Conservation (phyloP, 2,329 filamentous ascomycete genomes). For the Hypocrella siamensis region DNA sequence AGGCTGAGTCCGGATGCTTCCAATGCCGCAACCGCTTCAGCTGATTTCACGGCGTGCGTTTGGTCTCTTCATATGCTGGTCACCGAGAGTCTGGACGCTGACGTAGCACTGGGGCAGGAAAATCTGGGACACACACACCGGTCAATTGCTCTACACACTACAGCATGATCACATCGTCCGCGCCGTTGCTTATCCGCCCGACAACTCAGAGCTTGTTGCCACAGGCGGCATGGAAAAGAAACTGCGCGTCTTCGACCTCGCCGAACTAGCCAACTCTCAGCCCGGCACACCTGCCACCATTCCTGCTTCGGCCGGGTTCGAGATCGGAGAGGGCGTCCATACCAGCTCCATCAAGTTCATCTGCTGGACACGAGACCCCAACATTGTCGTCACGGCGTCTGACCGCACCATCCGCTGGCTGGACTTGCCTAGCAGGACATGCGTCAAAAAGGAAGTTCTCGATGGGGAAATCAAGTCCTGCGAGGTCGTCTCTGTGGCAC, state of each 20-base stretch:
- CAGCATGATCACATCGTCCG: conserved; percentile 93
- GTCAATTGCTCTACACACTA: conserved; percentile 73
- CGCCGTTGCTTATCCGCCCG: conserved; percentile 75
- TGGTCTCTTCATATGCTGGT: background rate
- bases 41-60: conserved; percentile 82
- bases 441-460: conserved; percentile 61
- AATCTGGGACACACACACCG: conserved; percentile 93
- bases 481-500: conserved; percentile 62
- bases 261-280: conserved; percentile 33
- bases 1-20: conserved; percentile 76
- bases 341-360: conserved; percentile 88
- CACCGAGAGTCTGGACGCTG: conserved; percentile 12
- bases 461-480: conserved; percentile 83
- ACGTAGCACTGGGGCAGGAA: conserved; percentile 46
- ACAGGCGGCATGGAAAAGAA: conserved; percentile 96
- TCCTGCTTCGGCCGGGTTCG: conserved; percentile 52
- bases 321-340: conserved; percentile 77
- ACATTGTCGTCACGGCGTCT: conserved; percentile 77
- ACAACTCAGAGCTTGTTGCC: conserved; percentile 69
- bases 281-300: conserved; percentile 28
- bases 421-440: conserved; percentile 62
- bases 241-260: conserved; percentile 81
- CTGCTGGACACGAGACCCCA: conserved; percentile 81
- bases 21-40: conserved; percentile 82
- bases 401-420: conserved; percentile 93